These are phyloP conservation scores for Saccharomycopsis vini DNA, from an alignment of 805 yeast species.

Conservation along the genomic window DNA sequence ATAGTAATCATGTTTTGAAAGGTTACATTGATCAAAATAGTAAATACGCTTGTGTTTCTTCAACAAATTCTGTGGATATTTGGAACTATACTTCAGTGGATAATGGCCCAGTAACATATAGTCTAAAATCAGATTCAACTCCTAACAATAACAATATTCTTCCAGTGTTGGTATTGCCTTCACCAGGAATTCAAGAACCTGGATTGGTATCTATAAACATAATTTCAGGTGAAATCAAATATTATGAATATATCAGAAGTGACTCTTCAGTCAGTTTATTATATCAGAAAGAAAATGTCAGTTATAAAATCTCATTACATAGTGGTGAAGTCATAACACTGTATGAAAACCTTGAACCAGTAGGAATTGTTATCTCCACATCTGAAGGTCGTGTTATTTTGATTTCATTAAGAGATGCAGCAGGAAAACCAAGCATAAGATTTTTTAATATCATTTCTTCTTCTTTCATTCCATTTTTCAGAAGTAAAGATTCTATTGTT, in stretches of 20 bases:
- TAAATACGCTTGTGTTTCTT: conserved; percentile 40
- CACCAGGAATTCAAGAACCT: conserved; percentile 45
- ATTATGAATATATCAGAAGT: conserved; percentile 65
- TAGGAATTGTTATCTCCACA: conserved; percentile 67
- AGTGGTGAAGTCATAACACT: conserved; percentile 48
- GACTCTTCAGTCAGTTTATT: conserved; percentile 59
- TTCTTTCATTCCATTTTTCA: conserved; percentile 25
- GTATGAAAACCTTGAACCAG: conserved; percentile 58
- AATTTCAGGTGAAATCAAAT: conserved; percentile 48
- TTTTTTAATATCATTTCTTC: conserved; percentile 25
- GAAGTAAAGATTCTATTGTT: conserved; percentile 36
- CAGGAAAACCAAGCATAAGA: conserved; percentile 47
- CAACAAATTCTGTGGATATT: conserved; percentile 42
- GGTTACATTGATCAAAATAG: conserved; percentile 42
- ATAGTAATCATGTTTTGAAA: too few species aligned
- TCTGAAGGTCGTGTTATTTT: conserved; percentile 57
- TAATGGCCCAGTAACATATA: too few species aligned
- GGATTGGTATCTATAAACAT: conserved; percentile 64
- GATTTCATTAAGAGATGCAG: conserved; percentile 54
- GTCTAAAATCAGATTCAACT: background rate
- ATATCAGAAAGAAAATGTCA: conserved; percentile 29
- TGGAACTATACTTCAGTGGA: conserved; percentile 66
- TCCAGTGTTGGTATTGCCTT: conserved; percentile 51
- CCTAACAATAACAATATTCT: conserved; percentile 21
- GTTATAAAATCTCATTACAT: conserved; percentile 33